A percentile compares a stretch with the other conserved stretches of the same genome.
phyloP scores from a whole-genome alignment of 441 rosid genomes.

The Populus hybrid region DNA sequence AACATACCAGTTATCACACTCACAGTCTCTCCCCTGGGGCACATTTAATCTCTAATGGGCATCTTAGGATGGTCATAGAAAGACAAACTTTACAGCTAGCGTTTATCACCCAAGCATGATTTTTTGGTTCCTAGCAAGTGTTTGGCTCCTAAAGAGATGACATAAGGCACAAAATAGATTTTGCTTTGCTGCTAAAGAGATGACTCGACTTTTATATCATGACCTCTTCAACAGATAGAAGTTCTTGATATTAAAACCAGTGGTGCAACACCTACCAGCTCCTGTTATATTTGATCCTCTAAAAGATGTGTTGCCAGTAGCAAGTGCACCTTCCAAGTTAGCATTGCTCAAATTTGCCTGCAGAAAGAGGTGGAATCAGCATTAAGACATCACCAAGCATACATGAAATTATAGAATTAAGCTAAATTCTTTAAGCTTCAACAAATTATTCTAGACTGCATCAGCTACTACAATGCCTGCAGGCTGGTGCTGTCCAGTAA shows the following conservation, averaged over 20 bases:
- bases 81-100: background rate
- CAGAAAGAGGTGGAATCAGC: constrained; percentile 11
- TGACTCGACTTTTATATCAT: background rate
- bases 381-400: background rate
- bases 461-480: background rate
- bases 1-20: background rate
- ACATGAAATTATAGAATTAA: background rate
- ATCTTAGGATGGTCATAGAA: background rate
- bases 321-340: constrained; percentile 84
- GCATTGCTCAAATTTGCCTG: constrained; percentile 86
- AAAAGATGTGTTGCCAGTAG: constrained; percentile 88
- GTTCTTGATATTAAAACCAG: background rate
- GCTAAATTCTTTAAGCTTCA: background rate
- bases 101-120: background rate
- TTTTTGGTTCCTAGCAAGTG: background rate
- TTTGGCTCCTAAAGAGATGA: background rate
- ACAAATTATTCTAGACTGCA: background rate
- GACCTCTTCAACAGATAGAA: background rate
- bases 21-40: background rate
- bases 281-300: constrained; percentile 75
- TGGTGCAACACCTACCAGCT: constrained; percentile 46
- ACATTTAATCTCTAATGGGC: background rate
- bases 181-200: background rate
- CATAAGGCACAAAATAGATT: background rate
- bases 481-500: background rate